Conservation (phyloP, 805 yeast genomes). For the Middelhovenomyces tepae region DNA sequence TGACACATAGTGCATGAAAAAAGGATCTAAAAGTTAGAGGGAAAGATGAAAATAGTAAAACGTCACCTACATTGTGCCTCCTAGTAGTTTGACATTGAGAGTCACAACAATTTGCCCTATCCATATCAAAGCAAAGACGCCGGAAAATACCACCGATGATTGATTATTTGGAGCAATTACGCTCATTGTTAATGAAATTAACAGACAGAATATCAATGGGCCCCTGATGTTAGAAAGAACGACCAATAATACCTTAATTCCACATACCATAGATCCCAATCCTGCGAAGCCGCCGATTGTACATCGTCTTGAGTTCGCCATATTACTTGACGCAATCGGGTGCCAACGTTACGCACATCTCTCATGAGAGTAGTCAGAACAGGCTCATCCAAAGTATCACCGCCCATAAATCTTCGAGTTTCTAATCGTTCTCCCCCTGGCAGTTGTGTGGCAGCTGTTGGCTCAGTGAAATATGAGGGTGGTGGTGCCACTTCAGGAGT, state of each 20-base stretch:
- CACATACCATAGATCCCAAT: constrained; percentile 37
- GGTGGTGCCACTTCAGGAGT: background rate
- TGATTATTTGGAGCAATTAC: constrained; percentile 32
- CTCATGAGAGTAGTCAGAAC: constrained; percentile 46
- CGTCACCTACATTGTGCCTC: constrained; percentile 52
- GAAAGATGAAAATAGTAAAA: no score
- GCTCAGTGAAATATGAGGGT: background rate
- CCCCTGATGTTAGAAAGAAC: no score
- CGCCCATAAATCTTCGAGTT: constrained; percentile 51
- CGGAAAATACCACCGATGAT: constrained; percentile 51
- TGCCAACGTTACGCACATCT: constrained; percentile 38
- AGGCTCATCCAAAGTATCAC: constrained; percentile 67
- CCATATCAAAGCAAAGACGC: constrained; percentile 59
- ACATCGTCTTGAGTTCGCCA: constrained; percentile 29
- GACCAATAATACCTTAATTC: no score
- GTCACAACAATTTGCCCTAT: constrained; percentile 52
- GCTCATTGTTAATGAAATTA: constrained; percentile 44
- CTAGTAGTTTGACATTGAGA: constrained; percentile 53
- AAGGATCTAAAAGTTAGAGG: no score
- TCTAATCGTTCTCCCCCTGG: constrained; percentile 24
- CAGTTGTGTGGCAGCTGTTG: constrained; percentile 1
- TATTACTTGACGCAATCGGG: constrained; percentile 34
- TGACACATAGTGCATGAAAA: constrained; percentile 58
- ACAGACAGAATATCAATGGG: constrained; percentile 53
- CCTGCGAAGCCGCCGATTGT: constrained; percentile 9